These are phyloP conservation scores for Diplosphaera chodatii DNA, from an alignment of 139 green algal species.

Conservation along the genomic window DNA sequence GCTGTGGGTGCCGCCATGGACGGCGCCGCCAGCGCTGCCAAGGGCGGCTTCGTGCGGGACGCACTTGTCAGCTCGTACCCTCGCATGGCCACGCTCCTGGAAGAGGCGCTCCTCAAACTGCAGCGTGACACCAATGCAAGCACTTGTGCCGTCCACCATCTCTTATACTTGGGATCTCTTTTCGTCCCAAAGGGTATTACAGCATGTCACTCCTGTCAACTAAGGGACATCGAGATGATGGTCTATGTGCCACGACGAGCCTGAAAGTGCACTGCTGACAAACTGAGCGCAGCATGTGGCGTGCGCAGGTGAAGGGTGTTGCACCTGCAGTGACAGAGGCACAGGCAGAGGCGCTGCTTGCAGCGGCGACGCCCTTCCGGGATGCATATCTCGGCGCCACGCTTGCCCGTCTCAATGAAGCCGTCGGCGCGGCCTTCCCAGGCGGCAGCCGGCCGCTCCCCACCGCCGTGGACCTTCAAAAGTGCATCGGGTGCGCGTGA, in stretches of 20 bases:
- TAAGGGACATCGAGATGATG: no score
- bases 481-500: constrained; percentile 59
- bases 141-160: no score
- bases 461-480: constrained; percentile 72
- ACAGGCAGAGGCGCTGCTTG: constrained; percentile 55
- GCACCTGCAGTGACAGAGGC: constrained; percentile 26
- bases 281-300: no score
- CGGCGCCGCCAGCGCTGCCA: constrained; percentile 35
- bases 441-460: constrained; percentile 51
- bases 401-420: constrained; percentile 65
- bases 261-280: no score
- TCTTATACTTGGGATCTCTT: no score
- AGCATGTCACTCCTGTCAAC: no score
- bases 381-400: constrained; percentile 63
- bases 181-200: no score
- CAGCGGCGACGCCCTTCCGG: constrained; percentile 54
- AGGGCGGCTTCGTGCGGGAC: constrained; percentile 60
- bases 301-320: constrained; percentile 37
- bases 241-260: no score
- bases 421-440: constrained; percentile 63
- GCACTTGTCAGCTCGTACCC: constrained; percentile 69
- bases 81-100: constrained; percentile 63
- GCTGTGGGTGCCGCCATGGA: constrained; percentile 43
- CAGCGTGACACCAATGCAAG: constrained; percentile 52
- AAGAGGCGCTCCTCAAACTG: constrained; percentile 56